These are phyloP conservation scores for Pyricularia pennisetigena DNA, from an alignment of 2,329 filamentous ascomycete species.

Conservation along the genomic window DNA sequence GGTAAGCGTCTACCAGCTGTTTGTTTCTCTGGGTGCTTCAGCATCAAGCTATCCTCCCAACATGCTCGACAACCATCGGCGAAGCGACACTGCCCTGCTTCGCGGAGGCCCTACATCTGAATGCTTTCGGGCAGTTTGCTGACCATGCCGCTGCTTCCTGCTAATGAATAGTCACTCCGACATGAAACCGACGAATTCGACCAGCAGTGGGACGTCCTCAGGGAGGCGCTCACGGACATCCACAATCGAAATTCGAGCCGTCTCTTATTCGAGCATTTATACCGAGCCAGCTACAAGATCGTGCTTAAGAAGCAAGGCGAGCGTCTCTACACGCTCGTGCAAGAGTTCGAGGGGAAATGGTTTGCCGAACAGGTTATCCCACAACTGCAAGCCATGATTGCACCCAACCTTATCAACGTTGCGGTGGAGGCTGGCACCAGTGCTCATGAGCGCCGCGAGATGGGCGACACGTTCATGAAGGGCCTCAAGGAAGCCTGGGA, in stretches of 20 bases:
- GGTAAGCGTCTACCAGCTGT: constrained; percentile 27
- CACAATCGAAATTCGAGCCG: constrained; percentile 84
- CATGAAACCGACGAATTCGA: constrained; percentile 69
- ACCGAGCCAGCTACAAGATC: constrained; percentile 88
- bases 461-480: constrained; percentile 74
- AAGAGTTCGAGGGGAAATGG: constrained; percentile 73
- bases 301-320: constrained; percentile 82
- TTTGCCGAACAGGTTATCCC: constrained; percentile 64
- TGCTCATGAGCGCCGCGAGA: constrained; percentile 67
- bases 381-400: constrained; percentile 61
- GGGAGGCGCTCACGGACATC: constrained; percentile 73
- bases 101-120: too few relatives aligned
- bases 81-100: not conserved
- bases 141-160: not conserved
- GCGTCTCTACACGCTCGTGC: constrained; percentile 70
- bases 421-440: constrained; percentile 50
- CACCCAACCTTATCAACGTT: constrained; percentile 52
- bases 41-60: not conserved
- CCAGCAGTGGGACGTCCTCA: constrained; percentile 69
- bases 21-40: not conserved
- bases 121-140: not conserved
- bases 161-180: constrained; percentile 1
- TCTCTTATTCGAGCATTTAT: constrained; percentile 91
- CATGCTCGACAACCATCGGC: not conserved
- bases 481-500: constrained; percentile 73